Percentiles rank a stretch among this genome's conserved stretches.
These are phyloP conservation scores for Rhododendron mucronatum DNA, from an alignment of 148 eudicot genomes.

Conservation along the genomic window DNA sequence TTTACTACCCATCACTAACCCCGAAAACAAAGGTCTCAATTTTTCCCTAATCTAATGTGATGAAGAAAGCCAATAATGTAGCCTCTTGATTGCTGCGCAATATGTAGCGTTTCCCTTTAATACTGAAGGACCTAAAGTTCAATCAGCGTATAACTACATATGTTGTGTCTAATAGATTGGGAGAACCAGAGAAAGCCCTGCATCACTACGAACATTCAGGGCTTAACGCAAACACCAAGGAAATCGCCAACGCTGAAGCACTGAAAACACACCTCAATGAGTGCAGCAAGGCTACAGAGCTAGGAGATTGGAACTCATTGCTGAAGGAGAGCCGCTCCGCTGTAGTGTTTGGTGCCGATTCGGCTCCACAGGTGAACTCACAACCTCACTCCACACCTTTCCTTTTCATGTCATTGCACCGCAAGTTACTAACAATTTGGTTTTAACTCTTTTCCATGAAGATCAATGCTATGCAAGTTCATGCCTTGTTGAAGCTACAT, in stretches of 20 bases:
- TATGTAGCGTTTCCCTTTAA: not conserved
- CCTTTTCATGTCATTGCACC: not conserved
- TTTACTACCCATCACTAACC: not conserved
- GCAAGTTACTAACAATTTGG: not conserved
- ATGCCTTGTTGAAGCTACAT: slow-evolving; percentile 59
- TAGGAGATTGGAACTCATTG: slow-evolving; percentile 44
- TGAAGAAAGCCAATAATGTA: not conserved
- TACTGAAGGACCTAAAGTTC: not conserved
- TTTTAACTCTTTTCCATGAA: slow-evolving; percentile 15
- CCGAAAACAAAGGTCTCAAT: not conserved
- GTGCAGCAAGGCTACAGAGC: slow-evolving; percentile 34
- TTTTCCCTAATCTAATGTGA: not conserved
- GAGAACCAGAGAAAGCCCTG: slow-evolving; percentile 60
- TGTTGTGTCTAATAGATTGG: slow-evolving; percentile 37
- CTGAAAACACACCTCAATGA: slow-evolving; percentile 34
- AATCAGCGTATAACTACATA: not conserved
- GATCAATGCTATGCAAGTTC: slow-evolving; percentile 61
- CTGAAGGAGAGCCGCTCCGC: slow-evolving; percentile 37
- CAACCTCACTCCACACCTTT: not conserved
- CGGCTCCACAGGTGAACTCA: slow-evolving; percentile 51
- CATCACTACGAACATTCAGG: slow-evolving; percentile 49
- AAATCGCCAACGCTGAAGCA: slow-evolving; percentile 39
- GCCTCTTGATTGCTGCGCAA: not conserved
- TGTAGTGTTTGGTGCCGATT: slow-evolving; percentile 48
- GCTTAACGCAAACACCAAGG: slow-evolving; percentile 24